phyloP scores from a whole-genome alignment of 2,329 filamentous ascomycete genomes.

The Clonostachys chloroleuca region DNA sequence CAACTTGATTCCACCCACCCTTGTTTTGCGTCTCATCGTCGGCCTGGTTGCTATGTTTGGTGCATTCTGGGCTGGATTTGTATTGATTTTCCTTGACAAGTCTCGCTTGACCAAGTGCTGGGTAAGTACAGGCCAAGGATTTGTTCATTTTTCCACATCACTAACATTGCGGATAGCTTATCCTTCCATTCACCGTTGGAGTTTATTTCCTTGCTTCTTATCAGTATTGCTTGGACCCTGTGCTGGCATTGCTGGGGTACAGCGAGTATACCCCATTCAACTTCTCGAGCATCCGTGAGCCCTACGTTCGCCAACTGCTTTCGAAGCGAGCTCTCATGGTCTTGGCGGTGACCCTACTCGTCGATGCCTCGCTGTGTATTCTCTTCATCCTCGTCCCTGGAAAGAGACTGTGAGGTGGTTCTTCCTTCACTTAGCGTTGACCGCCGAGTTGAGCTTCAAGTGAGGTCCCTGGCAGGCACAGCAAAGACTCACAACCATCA shows the following conservation, averaged over 20 bases:
- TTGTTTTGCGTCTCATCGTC: conserved; percentile 79
- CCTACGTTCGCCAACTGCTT: conserved; percentile 83
- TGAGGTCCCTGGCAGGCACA: no score
- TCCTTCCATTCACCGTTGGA: conserved; percentile 87
- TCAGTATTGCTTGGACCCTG: conserved; percentile 91
- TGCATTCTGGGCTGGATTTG: conserved; percentile 90
- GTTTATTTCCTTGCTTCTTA: conserved; percentile 87
- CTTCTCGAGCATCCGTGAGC: conserved; percentile 83
- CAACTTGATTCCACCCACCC: conserved; percentile 88
- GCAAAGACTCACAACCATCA: no score
- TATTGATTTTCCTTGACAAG: conserved; percentile 86
- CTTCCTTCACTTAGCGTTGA: no score
- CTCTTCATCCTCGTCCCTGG: conserved; percentile 95
- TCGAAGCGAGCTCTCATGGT: conserved; percentile 81
- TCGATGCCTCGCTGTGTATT: conserved; percentile 78
- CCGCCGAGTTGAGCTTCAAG: no score
- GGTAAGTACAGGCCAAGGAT: conserved; percentile 50
- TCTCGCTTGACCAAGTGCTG: conserved; percentile 72
- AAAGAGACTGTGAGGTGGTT: conserved; percentile 56
- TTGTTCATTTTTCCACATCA: not conserved
- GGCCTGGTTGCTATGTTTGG: conserved; percentile 81
- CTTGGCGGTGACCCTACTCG: conserved; percentile 66
- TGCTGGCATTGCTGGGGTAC: conserved; percentile 81
- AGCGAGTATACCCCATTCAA: conserved; percentile 97
- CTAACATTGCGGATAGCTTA: conserved; percentile 38